Conservation (phyloP, 1,284 basidiomycete genomes). For the Ustilago crameri region DNA sequence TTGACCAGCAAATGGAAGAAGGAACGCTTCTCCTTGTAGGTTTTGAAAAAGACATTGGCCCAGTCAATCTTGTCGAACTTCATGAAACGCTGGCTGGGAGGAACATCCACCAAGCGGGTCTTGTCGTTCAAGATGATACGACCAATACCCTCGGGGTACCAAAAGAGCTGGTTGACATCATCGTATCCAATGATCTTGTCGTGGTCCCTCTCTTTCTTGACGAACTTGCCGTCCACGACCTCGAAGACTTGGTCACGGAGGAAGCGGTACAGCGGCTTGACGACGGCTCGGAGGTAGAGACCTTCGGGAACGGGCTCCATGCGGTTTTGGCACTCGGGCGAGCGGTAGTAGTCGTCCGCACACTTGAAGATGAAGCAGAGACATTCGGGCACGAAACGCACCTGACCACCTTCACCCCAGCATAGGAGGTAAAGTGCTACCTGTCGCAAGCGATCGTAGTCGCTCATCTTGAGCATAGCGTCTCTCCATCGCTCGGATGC, state of each 20-base stretch:
- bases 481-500: slow-evolving; percentile 93
- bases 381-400: slow-evolving; percentile 97
- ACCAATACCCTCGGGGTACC: slow-evolving; percentile 99
- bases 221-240: slow-evolving; percentile 93
- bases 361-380: slow-evolving; percentile 99
- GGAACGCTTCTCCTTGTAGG: slow-evolving; percentile 67
- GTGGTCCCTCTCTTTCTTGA: slow-evolving; percentile 88
- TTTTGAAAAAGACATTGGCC: slow-evolving; percentile 68
- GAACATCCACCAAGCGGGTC: slow-evolving; percentile 72
- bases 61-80: slow-evolving; percentile 69
- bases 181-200: slow-evolving; percentile 97
- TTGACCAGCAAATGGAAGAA: slow-evolving; percentile 68
- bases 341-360: slow-evolving; percentile 99
- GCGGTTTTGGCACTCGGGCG: slow-evolving; percentile 95
- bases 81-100: slow-evolving; percentile 68
- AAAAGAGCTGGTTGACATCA: slow-evolving; percentile 98
- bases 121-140: slow-evolving; percentile 89
- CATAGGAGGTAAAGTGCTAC: slow-evolving; percentile 94
- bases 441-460: slow-evolving; percentile 96
- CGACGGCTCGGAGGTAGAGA: slow-evolving; percentile 87
- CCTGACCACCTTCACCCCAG: slow-evolving; percentile 98
- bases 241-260: slow-evolving; percentile 98
- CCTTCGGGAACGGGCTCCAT: slow-evolving; percentile 95
- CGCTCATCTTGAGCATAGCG: slow-evolving; percentile 98
- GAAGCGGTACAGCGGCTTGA: slow-evolving; percentile 97